Conservation (phyloP, 208 protist species). For the Crithidia bombi region DNA sequence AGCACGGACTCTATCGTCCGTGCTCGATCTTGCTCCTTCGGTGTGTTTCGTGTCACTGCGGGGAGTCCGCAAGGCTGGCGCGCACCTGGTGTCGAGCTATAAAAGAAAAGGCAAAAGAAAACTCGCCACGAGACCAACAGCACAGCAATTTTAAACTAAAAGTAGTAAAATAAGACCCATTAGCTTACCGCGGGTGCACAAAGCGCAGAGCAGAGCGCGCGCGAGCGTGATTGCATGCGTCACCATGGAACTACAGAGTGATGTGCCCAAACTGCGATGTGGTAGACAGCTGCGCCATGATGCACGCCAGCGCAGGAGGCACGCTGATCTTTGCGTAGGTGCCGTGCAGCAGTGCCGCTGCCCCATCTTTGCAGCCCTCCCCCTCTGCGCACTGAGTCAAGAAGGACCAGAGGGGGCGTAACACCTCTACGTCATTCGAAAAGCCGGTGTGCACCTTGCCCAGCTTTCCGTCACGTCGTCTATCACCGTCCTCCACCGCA, state of each 20-base stretch:
- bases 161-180: too few species aligned
- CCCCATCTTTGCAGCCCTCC: constrained; percentile 46
- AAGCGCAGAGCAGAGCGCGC: background rate
- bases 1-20: too few species aligned
- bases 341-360: constrained; percentile 39
- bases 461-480: background rate
- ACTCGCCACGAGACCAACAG: too few species aligned
- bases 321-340: constrained; percentile 57
- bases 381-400: constrained; percentile 59
- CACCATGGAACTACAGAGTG: constrained; percentile 30
- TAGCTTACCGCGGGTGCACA: background rate
- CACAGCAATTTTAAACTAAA: too few species aligned
- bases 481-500: background rate
- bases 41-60: too few species aligned
- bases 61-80: too few species aligned
- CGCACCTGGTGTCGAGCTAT: too few species aligned
- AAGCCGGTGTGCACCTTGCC: constrained; percentile 37
- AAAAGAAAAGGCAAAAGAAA: too few species aligned
- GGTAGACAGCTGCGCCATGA: constrained; percentile 57
- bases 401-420: constrained; percentile 75
- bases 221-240: background rate
- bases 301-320: constrained; percentile 47
- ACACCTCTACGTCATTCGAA: constrained; percentile 48
- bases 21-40: too few species aligned
- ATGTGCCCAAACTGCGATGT: constrained; percentile 59